Conservation (phyloP, 2,329 filamentous ascomycete genomes). For the Cercospora janseana region DNA sequence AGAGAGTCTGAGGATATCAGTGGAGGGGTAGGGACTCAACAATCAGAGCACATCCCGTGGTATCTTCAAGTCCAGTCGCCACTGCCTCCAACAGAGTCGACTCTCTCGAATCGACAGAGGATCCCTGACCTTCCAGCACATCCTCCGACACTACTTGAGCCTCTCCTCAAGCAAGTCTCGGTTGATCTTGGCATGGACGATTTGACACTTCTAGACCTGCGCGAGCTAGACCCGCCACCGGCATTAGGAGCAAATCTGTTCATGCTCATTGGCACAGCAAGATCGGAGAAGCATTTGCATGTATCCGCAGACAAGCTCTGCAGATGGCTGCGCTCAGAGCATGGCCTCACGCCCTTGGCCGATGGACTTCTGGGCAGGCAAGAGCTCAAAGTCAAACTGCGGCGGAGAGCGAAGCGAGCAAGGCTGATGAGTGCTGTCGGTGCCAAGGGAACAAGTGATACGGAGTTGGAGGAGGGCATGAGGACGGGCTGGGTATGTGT, state of each 20-base stretch:
- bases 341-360: conserved; percentile 71
- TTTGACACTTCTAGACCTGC: conserved; percentile 76
- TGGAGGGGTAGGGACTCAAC: neutral
- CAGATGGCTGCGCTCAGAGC: conserved; percentile 73
- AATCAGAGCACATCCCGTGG: conserved; percentile 61
- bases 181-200: conserved; percentile 84
- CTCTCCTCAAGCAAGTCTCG: conserved; percentile 74
- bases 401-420: conserved; percentile 75
- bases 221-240: conserved; percentile 77
- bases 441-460: conserved; percentile 55
- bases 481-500: conserved; percentile 96
- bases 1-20: neutral
- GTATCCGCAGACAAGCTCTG: conserved; percentile 87
- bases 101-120: conserved; percentile 53
- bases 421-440: conserved; percentile 73
- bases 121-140: conserved; percentile 65
- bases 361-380: conserved; percentile 88
- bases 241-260: conserved; percentile 84
- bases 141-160: conserved; percentile 67
- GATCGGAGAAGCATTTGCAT: conserved; percentile 90
- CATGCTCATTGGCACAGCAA: conserved; percentile 88
- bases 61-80: conserved; percentile 67
- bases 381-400: conserved; percentile 83
- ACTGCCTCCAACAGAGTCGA: conserved; percentile 41
- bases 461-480: conserved; percentile 75